A percentile compares a stretch with the other conserved stretches of the same genome.
Conservation (phyloP, 768 basidiomycete species). For the Mycena galopus region DNA sequence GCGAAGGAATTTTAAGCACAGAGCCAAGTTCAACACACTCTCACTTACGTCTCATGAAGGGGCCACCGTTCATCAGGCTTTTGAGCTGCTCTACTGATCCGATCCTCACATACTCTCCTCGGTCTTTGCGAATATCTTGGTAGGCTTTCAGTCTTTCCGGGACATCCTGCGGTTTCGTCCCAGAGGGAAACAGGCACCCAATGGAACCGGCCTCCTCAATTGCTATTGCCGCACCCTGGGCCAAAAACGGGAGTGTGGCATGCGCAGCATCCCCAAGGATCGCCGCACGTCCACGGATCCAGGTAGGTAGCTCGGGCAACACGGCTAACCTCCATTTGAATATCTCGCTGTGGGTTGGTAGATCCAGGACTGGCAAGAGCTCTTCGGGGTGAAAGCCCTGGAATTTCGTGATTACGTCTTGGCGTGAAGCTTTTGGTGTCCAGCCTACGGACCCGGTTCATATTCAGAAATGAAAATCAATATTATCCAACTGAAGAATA, state of each 20-base stretch:
- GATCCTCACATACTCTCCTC: conserved; percentile 8
- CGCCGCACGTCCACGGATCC: conserved; percentile 7
- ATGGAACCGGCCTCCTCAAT: conserved; percentile 34
- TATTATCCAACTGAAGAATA: no score
- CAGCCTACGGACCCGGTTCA: not conserved
- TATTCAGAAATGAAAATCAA: not conserved
- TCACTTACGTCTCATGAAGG: not conserved
- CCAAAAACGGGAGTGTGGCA: conserved; percentile 40
- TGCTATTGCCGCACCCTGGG: conserved; percentile 42
- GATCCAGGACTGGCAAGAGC: not conserved
- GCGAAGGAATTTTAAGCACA: no score
- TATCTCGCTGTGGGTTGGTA: conserved; percentile 1
- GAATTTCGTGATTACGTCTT: conserved; percentile 2
- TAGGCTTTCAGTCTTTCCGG: conserved; percentile 7
- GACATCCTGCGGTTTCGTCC: conserved; percentile 4
- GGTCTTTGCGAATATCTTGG: conserved; percentile 8
- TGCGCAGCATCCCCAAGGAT: conserved; percentile 33
- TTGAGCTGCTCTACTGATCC: conserved; percentile 5
- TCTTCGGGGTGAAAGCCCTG: conserved; percentile 7
- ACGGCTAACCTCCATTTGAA: conserved; percentile 4
- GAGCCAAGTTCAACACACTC: no score
- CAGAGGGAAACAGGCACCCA: conserved; percentile 14
- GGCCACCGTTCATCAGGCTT: not conserved
- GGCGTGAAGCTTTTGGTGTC: not conserved
- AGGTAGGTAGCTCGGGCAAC: conserved; percentile 11